Conservation (phyloP, 1,284 basidiomycete genomes). For the Cerioporus squamosus region DNA sequence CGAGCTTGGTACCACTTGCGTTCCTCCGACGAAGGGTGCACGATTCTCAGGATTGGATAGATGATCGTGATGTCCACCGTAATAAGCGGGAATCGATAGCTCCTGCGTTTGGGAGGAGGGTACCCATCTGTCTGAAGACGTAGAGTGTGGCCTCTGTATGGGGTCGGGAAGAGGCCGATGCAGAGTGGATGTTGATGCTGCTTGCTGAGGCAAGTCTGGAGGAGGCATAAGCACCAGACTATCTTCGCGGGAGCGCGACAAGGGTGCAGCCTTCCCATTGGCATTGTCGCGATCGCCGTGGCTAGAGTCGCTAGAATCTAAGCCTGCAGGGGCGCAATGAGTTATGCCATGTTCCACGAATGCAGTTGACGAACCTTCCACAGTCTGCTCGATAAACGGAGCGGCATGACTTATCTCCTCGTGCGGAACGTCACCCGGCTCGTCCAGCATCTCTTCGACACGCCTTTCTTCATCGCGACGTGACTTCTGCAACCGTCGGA, state of each 20-base stretch:
- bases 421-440: too few relatives aligned
- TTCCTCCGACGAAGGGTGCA: not conserved
- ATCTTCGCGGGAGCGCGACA: not conserved
- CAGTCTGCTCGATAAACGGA: too few relatives aligned
- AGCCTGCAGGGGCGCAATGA: too few relatives aligned
- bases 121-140: constrained; percentile 18
- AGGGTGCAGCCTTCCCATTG: constrained; percentile 6
- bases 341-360: too few relatives aligned
- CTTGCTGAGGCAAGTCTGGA: constrained; percentile 8
- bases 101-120: constrained; percentile 33
- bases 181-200: constrained; percentile 2
- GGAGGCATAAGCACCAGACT: constrained; percentile 11
- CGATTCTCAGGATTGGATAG: not conserved
- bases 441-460: not conserved
- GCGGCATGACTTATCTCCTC: too few relatives aligned
- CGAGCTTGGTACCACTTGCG: constrained; percentile 28
- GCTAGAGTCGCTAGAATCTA: too few relatives aligned
- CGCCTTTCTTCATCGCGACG: not conserved
- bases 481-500: not conserved
- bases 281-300: too few relatives aligned
- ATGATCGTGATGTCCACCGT: not conserved
- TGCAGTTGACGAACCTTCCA: too few relatives aligned
- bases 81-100: constrained; percentile 5
- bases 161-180: not conserved
- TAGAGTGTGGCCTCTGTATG: not conserved